These are phyloP conservation scores for Ceratobasidium sp. DNA, from an alignment of 1,284 basidiomycete genomes.

Conservation along the genomic window DNA sequence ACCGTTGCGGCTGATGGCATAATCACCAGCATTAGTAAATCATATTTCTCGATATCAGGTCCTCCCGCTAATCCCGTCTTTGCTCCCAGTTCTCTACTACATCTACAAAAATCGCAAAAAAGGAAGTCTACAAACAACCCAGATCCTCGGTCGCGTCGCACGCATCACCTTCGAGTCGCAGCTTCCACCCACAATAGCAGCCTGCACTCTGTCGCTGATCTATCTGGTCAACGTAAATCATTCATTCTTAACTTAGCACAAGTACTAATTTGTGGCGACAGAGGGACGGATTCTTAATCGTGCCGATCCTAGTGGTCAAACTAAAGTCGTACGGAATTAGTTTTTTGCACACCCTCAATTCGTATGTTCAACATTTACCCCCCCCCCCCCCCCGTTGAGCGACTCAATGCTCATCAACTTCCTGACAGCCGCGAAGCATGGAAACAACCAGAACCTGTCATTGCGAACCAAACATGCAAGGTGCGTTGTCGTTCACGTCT, in stretches of 20 bases:
- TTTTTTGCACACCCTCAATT: conserved; percentile 38
- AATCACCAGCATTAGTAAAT: conserved; percentile 35
- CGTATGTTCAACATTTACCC: conserved; percentile 6
- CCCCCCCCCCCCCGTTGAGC: neutral
- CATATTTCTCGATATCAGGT: too few species aligned
- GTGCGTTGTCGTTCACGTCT: neutral
- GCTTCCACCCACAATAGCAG: conserved; percentile 38
- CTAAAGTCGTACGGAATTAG: conserved; percentile 39
- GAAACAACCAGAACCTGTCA: neutral
- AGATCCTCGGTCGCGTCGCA: conserved; percentile 6
- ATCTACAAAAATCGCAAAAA: conserved; percentile 19
- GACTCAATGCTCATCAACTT: neutral
- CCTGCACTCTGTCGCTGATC: conserved; percentile 18
- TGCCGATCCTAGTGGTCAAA: conserved; percentile 38
- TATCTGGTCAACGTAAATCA: conserved; percentile 20
- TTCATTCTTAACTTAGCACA: neutral
- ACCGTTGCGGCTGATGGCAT: conserved; percentile 36
- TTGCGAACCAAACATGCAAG: neutral
- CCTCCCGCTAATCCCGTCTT: neutral
- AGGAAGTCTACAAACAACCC: neutral
- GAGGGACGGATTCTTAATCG: conserved; percentile 33
- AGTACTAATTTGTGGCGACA: neutral
- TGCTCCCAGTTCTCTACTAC: neutral
- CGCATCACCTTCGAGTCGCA: conserved; percentile 26
- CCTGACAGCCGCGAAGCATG: neutral